A percentile compares a stretch with the other conserved stretches of the same genome.
Evolutionary conservation across 306 rosid species (phyloP).

Genomic region (Vigna trinervia): DNA sequence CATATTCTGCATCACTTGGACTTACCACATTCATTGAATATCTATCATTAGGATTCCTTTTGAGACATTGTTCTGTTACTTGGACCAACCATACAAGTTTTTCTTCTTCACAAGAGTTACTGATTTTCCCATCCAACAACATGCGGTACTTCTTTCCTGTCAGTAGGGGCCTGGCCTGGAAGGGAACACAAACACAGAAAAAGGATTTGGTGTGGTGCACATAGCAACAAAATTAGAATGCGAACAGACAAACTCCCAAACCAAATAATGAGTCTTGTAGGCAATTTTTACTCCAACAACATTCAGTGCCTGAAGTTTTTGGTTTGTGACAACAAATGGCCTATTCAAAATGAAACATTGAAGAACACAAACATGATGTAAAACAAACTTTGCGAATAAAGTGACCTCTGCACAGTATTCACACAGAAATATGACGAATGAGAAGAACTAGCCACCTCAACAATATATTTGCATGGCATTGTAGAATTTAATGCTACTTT

Average conservation of each 20-base stretch:
- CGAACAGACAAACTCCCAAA: constrained; percentile 2
- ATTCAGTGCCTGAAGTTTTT: constrained; percentile 2
- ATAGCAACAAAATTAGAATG: constrained; percentile 27
- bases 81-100: constrained; percentile 52
- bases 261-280: constrained; percentile 12
- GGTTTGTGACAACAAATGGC: neutral
- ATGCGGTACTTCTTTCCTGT: constrained; percentile 49
- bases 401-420: constrained; percentile 4
- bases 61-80: constrained; percentile 55
- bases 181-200: neutral
- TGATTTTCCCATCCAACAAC: constrained; percentile 51
- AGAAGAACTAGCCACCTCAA: neutral
- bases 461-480: neutral
- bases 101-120: constrained; percentile 51
- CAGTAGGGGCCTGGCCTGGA: constrained; percentile 55
- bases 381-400: neutral
- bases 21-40: constrained; percentile 57
- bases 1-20: constrained; percentile 2
- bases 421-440: constrained; percentile 5
- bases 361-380: neutral
- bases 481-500: neutral
- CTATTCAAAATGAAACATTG: constrained; percentile 13
- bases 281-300: neutral
- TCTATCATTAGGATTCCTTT: constrained; percentile 54
- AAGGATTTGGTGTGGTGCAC: constrained; percentile 17